Conservation (phyloP, 148 eudicot species). For the Cornus suecica region DNA sequence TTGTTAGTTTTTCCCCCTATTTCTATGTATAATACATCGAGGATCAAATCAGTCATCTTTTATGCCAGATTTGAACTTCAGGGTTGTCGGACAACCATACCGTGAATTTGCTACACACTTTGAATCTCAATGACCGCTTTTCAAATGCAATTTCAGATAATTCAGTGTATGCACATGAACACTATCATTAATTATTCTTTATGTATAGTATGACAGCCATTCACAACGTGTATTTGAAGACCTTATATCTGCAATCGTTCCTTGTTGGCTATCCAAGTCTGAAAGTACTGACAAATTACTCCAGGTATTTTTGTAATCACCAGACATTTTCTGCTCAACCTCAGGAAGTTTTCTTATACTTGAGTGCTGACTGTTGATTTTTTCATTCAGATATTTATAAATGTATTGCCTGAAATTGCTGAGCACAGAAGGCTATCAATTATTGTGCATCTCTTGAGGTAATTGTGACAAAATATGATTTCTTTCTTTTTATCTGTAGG, state of each 20-base stretch:
- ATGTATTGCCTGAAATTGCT: constrained; percentile 66
- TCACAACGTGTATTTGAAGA: constrained; percentile 79
- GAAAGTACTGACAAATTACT: constrained; percentile 49
- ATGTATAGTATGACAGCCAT: constrained; percentile 59
- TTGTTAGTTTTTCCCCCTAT: no score
- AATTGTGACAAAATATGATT: constrained; percentile 11
- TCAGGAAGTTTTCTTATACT: not conserved
- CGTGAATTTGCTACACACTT: not conserved
- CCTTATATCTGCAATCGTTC: constrained; percentile 71
- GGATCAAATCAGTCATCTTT: not conserved
- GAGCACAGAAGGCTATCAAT: constrained; percentile 72
- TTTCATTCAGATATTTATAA: constrained; percentile 57
- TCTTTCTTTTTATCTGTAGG: not conserved
- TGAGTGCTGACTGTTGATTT: constrained; percentile 9
- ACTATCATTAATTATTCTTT: constrained; percentile 7
- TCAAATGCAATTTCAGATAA: not conserved
- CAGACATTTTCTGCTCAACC: not conserved
- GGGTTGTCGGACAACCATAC: no score
- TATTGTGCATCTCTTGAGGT: constrained; percentile 63
- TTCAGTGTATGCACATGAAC: not conserved
- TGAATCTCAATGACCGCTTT: not conserved
- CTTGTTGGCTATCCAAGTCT: constrained; percentile 70
- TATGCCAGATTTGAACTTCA: not conserved
- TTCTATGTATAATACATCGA: not conserved
- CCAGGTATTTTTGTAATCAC: constrained; percentile 38